Percentiles rank a stretch among this genome's conserved stretches.
phyloP scores from a whole-genome alignment of 257 asterid species.

The Nicotiana otophora region DNA sequence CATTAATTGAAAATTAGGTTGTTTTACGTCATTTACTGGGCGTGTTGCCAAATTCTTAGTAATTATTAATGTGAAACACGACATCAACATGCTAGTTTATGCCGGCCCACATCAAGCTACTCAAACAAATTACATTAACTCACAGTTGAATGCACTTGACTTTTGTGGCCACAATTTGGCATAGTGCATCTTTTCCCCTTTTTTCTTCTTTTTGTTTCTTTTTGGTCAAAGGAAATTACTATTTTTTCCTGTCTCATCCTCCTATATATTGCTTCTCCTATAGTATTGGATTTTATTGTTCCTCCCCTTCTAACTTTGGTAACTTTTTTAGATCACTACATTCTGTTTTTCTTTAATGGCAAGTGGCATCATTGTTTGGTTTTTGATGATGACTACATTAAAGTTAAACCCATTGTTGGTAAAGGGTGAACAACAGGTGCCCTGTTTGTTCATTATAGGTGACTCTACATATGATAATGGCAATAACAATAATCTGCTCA shows the following conservation, averaged over 20 bases:
- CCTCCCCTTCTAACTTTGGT: not conserved
- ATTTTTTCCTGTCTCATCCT: not conserved
- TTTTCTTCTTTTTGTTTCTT: too few species aligned
- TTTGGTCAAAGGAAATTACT: not conserved
- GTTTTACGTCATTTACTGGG: too few species aligned
- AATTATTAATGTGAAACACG: too few species aligned
- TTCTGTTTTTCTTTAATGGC: not conserved
- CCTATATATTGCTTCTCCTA: not conserved
- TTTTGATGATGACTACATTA: not conserved
- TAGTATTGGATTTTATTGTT: not conserved
- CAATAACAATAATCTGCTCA: conserved; percentile 26
- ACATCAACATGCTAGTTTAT: not conserved
- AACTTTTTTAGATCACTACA: not conserved
- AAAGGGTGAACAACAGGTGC: conserved; percentile 21
- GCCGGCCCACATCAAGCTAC: not conserved
- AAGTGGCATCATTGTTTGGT: not conserved
- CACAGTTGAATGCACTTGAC: not conserved
- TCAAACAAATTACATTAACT: not conserved
- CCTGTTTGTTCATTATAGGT: conserved; percentile 40
- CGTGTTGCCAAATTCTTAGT: too few species aligned
- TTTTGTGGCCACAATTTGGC: not conserved
- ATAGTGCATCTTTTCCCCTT: not conserved
- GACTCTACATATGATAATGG: conserved; percentile 41
- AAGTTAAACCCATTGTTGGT: not conserved
- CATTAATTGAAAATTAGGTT: not conserved